Conservation (phyloP, 2,329 filamentous ascomycete species). For the Laburnicola sp. region DNA sequence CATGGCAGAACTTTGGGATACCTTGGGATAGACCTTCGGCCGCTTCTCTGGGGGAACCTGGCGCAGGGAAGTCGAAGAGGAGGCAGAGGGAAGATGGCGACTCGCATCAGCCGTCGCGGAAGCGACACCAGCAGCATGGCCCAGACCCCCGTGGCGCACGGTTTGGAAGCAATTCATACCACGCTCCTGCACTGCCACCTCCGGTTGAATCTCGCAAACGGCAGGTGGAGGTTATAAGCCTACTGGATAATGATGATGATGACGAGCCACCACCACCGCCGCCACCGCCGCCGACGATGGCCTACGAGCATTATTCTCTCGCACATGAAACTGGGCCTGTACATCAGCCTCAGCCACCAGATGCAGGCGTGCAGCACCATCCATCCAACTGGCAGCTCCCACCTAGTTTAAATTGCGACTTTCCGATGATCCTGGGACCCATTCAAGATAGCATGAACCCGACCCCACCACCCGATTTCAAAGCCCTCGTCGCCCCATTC, state of each 20-base stretch:
- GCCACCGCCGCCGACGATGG: neutral
- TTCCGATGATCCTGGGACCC: no score
- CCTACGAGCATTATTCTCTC: neutral
- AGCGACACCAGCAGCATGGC: neutral
- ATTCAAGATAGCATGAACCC: neutral
- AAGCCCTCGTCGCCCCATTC: neutral
- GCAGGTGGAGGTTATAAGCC: constrained; percentile 4
- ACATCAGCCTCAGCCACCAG: neutral
- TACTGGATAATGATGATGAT: constrained; percentile 7
- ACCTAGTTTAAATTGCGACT: neutral
- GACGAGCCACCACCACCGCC: neutral
- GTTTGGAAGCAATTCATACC: neutral
- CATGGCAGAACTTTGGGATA: constrained; percentile 10
- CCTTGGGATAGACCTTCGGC: constrained; percentile 3
- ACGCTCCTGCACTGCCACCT: neutral
- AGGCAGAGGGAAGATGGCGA: constrained; percentile 8
- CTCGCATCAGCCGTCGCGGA: neutral
- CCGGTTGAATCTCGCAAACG: neutral
- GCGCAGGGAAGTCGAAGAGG: constrained; percentile 10
- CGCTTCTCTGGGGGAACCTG: neutral
- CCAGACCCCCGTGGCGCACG: neutral
- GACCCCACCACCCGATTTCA: neutral
- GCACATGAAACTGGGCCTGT: no score
- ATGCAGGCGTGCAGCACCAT: constrained; percentile 18
- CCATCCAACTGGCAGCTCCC: constrained; percentile 15